These are phyloP conservation scores for Ophiostoma novo-ulmi DNA, from an alignment of 2,329 filamentous ascomycete genomes.

Conservation along the genomic window DNA sequence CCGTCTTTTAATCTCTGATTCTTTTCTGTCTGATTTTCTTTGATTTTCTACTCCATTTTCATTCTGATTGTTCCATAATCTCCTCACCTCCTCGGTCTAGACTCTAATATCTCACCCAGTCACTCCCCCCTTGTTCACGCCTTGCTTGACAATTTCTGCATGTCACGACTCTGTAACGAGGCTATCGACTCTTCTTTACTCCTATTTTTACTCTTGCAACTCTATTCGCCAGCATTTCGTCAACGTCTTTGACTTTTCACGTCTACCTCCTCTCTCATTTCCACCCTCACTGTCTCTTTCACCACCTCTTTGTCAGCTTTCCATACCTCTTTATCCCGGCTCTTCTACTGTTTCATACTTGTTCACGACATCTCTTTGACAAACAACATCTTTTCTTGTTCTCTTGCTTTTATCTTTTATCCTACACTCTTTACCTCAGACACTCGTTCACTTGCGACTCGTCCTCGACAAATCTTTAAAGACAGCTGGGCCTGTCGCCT, in stretches of 20 bases:
- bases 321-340: neutral
- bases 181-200: neutral
- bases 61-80: neutral
- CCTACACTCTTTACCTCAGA: neutral
- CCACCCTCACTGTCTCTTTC: neutral
- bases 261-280: neutral
- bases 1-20: neutral
- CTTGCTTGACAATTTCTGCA: neutral
- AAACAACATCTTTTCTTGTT: neutral
- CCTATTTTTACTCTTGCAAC: neutral
- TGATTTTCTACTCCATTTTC: conserved; percentile 21
- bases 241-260: neutral
- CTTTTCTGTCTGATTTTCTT: conserved; percentile 27
- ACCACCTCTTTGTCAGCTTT: neutral
- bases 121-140: neutral
- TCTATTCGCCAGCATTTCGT: neutral
- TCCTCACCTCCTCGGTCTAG: neutral
- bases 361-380: conserved; percentile 17
- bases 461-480: neutral
- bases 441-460: neutral
- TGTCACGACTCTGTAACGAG: neutral
- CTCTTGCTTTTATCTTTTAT: neutral
- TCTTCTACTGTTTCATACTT: neutral
- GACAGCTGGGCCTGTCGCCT: neutral
- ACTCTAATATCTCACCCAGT: neutral